Percentiles rank a stretch among this genome's conserved stretches.
Evolutionary conservation across 2,329 filamentous ascomycete species (phyloP).

Genomic region (Cytospora schulzeri): DNA sequence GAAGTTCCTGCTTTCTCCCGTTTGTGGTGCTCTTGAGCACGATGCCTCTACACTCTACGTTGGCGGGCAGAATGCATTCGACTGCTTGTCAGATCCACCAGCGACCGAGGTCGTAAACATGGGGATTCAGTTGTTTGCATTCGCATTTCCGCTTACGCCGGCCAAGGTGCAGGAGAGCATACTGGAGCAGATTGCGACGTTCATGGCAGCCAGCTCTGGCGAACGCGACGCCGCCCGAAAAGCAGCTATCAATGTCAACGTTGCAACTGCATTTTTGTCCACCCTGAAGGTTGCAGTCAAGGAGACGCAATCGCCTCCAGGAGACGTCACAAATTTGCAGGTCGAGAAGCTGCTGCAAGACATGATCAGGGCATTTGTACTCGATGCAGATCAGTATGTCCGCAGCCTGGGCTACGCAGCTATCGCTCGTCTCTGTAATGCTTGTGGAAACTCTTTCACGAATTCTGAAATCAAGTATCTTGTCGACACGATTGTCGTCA

Average conservation of each 20-base stretch:
- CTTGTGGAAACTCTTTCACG: constrained; percentile 85
- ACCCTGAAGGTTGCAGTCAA: constrained; percentile 82
- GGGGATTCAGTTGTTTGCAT: constrained; percentile 89
- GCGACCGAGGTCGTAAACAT: constrained; percentile 93
- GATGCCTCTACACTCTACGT: constrained; percentile 83
- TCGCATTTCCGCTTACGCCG: constrained; percentile 85
- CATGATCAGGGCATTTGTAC: constrained; percentile 69
- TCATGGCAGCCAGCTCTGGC: constrained; percentile 76
- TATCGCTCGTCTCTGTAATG: constrained; percentile 80
- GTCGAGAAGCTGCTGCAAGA: constrained; percentile 87
- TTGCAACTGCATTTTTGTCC: constrained; percentile 78
- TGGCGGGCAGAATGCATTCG: constrained; percentile 49
- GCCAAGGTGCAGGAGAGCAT: constrained; percentile 95
- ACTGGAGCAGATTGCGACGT: constrained; percentile 88
- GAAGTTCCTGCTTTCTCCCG: constrained; percentile 64
- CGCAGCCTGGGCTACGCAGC: constrained; percentile 84
- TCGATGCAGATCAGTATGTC: constrained; percentile 83
- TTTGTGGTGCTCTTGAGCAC: constrained; percentile 84
- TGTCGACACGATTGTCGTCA: constrained; percentile 90
- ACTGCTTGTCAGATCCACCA: constrained; percentile 70
- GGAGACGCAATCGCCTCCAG: constrained; percentile 72
- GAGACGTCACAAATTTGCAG: constrained; percentile 71
- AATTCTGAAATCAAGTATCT: constrained; percentile 83
- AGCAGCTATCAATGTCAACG: constrained; percentile 88
- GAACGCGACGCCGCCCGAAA: constrained; percentile 86